These are phyloP conservation scores for Neonectria sp. DNA, from an alignment of 2,329 filamentous ascomycete species.

Conservation along the genomic window DNA sequence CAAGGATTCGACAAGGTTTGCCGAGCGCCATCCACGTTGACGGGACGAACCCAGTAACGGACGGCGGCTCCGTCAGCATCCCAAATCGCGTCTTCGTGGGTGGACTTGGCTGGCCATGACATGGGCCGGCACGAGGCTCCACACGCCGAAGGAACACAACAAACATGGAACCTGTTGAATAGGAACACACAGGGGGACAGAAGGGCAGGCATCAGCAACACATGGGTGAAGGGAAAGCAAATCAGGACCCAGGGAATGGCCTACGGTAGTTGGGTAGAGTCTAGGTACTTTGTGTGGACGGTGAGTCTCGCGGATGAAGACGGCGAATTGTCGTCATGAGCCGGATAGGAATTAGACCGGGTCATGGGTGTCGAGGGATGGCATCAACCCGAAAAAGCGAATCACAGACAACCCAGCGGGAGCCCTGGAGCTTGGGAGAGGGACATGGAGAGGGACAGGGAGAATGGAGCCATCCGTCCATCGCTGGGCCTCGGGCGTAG, in stretches of 20 bases:
- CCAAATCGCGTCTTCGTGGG: constrained; percentile 32
- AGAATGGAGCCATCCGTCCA: constrained; percentile 32
- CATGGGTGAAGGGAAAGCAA: constrained; percentile 3
- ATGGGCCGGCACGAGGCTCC: constrained; percentile 25
- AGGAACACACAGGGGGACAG: neutral
- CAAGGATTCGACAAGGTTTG: constrained; percentile 3
- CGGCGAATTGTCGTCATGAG: constrained; percentile 10
- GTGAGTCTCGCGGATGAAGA: constrained; percentile 6
- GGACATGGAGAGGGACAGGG: too few relatives aligned
- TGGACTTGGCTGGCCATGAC: constrained; percentile 24
- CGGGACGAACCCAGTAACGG: constrained; percentile 24
- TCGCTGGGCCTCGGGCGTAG: constrained; percentile 39
- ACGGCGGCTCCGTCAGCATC: constrained; percentile 36
- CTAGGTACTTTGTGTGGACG: neutral
- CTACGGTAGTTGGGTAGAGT: neutral
- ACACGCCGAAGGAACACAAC: constrained; percentile 23
- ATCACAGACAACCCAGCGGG: constrained; percentile 14
- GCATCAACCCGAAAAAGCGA: constrained; percentile 27
- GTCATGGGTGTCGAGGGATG: constrained; percentile 19
- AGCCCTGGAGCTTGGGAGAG: neutral
- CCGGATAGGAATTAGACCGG: constrained; percentile 12
- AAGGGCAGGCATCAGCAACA: neutral
- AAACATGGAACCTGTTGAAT: constrained; percentile 5
- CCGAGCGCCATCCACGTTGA: constrained; percentile 8
- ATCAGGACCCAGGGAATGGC: constrained; percentile 8